Percentiles rank a stretch among this genome's conserved stretches.
Conservation (phyloP, 441 rosid species). For the Breynia disticha region DNA sequence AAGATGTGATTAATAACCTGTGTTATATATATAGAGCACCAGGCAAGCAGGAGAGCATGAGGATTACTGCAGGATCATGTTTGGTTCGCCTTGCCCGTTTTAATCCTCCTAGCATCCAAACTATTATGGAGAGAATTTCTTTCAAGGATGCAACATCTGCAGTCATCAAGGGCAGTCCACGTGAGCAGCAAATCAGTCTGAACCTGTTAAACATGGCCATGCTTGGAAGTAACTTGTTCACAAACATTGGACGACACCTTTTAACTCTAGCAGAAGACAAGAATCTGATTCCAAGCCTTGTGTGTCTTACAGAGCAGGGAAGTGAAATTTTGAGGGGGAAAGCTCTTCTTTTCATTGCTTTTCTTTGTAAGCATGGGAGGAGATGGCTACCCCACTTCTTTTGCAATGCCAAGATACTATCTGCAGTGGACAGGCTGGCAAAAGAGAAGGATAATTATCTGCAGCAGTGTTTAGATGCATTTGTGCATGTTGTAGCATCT, state of each 20-base stretch:
- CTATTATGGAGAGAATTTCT: slow-evolving; percentile 62
- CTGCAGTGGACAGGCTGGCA: slow-evolving; percentile 73
- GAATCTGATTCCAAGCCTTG: slow-evolving; percentile 57
- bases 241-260: slow-evolving; percentile 72
- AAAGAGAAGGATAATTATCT: slow-evolving; percentile 82
- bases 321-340: slow-evolving; percentile 78
- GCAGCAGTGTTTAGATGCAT: slow-evolving; percentile 69
- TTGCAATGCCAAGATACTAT: slow-evolving; percentile 66
- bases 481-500: slow-evolving; percentile 53
- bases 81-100: slow-evolving; percentile 90
- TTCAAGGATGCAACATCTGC: slow-evolving; percentile 73
- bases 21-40: slow-evolving; percentile 79
- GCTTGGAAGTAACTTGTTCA: slow-evolving; percentile 67
- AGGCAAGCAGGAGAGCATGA: slow-evolving; percentile 91
- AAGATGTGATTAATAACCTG: slow-evolving; percentile 74
- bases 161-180: slow-evolving; percentile 69
- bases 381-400: slow-evolving; percentile 82
- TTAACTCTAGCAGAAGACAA: slow-evolving; percentile 71
- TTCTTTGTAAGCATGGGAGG: slow-evolving; percentile 77
- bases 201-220: slow-evolving; percentile 78
- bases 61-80: slow-evolving; percentile 96
- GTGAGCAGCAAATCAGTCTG: slow-evolving; percentile 89
- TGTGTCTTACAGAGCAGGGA: slow-evolving; percentile 83
- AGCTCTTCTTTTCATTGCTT: slow-evolving; percentile 68
- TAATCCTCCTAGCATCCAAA: slow-evolving; percentile 65